Percentiles rank a stretch among this genome's conserved stretches.
Evolutionary conservation across 768 basidiomycete species (phyloP).

Genomic region (Leccinum truebloodii): DNA sequence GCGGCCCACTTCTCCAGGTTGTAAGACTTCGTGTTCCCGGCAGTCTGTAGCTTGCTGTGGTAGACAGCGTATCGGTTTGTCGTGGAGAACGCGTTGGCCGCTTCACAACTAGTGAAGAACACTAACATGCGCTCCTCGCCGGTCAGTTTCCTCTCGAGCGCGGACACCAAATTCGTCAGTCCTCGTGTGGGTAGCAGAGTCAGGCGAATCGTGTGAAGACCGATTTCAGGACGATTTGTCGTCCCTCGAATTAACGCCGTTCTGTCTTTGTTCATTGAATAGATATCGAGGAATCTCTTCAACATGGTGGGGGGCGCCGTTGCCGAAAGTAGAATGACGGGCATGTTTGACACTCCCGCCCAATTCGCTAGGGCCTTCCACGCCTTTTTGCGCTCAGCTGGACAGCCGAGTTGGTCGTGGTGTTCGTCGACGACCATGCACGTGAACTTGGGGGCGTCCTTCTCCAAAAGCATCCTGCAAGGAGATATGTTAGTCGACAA

Average conservation of each 20-base stretch:
- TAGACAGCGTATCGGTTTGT: neutral
- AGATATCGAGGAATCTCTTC: neutral
- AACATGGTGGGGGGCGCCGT: neutral
- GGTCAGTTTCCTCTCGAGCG: neutral
- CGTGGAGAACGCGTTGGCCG: neutral
- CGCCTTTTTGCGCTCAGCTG: neutral
- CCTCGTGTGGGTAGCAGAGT: too few relatives aligned
- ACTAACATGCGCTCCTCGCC: neutral
- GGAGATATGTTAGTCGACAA: too few relatives aligned
- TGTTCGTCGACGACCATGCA: slow-evolving; percentile 6
- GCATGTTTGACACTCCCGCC: neutral
- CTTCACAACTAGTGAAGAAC: neutral
- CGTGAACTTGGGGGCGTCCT: neutral
- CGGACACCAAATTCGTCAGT: neutral
- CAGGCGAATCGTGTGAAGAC: neutral
- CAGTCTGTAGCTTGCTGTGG: neutral
- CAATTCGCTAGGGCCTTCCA: neutral
- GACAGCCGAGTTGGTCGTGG: slow-evolving; percentile 11
- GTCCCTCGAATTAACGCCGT: neutral
- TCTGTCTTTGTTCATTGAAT: too few relatives aligned
- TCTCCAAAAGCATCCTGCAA: neutral
- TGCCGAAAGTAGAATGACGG: slow-evolving; percentile 5
- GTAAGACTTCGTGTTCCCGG: neutral
- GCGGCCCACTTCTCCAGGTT: slow-evolving; percentile 8
- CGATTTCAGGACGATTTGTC: slow-evolving; percentile 5